These are phyloP conservation scores for Limonium bicolor DNA, from an alignment of 148 eudicot species.

Conservation along the genomic window DNA sequence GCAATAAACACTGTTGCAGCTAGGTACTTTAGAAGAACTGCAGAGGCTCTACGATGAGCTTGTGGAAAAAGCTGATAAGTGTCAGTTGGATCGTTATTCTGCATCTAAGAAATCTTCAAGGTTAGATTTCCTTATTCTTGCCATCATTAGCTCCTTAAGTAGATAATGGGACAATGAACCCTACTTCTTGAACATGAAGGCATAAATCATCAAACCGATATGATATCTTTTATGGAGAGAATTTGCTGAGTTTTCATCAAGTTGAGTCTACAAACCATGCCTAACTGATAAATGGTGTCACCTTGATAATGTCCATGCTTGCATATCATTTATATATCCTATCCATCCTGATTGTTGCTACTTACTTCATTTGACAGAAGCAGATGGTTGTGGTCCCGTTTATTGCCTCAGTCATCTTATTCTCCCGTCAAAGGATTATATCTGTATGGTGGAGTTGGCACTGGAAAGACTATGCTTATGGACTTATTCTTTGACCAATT, in stretches of 20 bases:
- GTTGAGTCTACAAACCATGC: too few species aligned
- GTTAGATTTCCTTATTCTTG: too few species aligned
- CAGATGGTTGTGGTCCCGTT: slow-evolving; percentile 82
- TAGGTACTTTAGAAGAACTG: slow-evolving; percentile 58
- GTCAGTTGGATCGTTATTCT: slow-evolving; percentile 73
- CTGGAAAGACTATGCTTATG: slow-evolving; percentile 98
- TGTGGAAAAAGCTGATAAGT: slow-evolving; percentile 55
- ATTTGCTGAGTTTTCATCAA: too few species aligned
- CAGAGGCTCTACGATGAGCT: slow-evolving; percentile 90
- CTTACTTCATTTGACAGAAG: slow-evolving; percentile 32
- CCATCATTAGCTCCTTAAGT: too few species aligned
- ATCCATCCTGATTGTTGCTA: background rate
- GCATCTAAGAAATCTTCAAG: slow-evolving; percentile 57
- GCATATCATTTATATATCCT: too few species aligned
- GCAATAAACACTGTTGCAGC: too few species aligned
- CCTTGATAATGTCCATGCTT: too few species aligned
- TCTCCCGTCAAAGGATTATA: slow-evolving; percentile 84
- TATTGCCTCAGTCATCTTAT: slow-evolving; percentile 51
- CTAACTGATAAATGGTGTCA: too few species aligned
- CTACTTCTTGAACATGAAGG: too few species aligned
- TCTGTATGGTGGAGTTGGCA: slow-evolving; percentile 90
- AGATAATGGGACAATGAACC: too few species aligned
- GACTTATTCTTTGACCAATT: slow-evolving; percentile 69
- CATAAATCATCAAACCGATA: too few species aligned
- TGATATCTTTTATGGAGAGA: too few species aligned